These are phyloP conservation scores for Immersiporthe knoxdaviesiana DNA, from an alignment of 2,329 filamentous ascomycete genomes.

Conservation along the genomic window DNA sequence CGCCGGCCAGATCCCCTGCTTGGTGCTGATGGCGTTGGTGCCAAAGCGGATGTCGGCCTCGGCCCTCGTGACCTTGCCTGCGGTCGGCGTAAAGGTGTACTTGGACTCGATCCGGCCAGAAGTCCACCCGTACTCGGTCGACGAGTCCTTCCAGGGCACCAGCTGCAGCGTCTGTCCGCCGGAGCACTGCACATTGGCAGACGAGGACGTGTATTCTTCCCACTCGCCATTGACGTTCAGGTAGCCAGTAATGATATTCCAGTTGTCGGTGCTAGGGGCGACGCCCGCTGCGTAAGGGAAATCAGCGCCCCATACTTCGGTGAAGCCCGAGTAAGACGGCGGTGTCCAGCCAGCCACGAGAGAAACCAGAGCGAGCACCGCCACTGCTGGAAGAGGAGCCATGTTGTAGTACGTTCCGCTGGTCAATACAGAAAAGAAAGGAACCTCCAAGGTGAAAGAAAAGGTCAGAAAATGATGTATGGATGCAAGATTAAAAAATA, in stretches of 20 bases:
- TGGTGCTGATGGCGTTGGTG: constrained; percentile 40
- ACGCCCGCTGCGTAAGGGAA: constrained; percentile 48
- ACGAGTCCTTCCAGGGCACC: constrained; percentile 46
- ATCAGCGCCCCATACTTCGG: constrained; percentile 49
- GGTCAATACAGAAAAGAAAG: not conserved
- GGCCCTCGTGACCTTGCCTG: constrained; percentile 46
- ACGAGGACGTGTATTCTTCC: constrained; percentile 50
- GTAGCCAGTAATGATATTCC: constrained; percentile 51
- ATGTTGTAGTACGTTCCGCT: not conserved
- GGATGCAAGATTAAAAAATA: not conserved
- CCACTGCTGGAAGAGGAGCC: not conserved
- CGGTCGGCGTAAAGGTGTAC: constrained; percentile 48
- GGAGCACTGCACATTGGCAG: constrained; percentile 53
- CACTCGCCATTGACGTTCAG: constrained; percentile 54
- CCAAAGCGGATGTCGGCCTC: constrained; percentile 53
- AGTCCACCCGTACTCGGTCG: constrained; percentile 47
- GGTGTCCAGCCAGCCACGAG: constrained; percentile 41
- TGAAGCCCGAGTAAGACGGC: constrained; percentile 47
- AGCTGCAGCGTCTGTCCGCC: constrained; percentile 57
- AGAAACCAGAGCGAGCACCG: constrained; percentile 30
- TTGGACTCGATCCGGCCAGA: constrained; percentile 54
- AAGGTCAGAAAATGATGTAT: not conserved
- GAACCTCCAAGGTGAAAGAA: not conserved
- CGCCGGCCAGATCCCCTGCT: constrained; percentile 57
- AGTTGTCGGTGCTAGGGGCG: constrained; percentile 43